phyloP scores from a whole-genome alignment of 768 basidiomycete genomes.

The Macrolepiota albuminosa region DNA sequence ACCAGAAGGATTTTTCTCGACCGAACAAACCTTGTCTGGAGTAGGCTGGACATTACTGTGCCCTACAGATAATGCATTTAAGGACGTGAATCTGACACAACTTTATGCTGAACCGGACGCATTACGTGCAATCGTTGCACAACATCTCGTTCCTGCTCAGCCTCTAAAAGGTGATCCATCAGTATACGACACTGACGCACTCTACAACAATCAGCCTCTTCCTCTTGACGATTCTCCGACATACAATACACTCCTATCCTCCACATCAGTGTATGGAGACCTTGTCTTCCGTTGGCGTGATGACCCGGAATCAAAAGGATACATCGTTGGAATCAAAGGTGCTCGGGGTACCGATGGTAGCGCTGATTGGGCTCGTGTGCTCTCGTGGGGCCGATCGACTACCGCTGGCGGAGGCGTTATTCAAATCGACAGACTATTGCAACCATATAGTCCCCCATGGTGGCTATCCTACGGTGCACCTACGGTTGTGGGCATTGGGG shows the following conservation, averaged over 20 bases:
- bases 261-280: conserved; percentile 67
- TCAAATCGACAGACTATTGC: conserved; percentile 75
- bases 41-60: conserved; percentile 85
- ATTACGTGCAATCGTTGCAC: conserved; percentile 60
- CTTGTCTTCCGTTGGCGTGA: conserved; percentile 64
- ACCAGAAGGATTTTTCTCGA: conserved; percentile 67
- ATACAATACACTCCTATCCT: conserved; percentile 75
- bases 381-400: conserved; percentile 75
- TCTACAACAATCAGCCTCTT: conserved; percentile 72
- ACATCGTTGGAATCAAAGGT: conserved; percentile 71
- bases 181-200: conserved; percentile 24
- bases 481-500: conserved; percentile 52
- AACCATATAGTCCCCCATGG: conserved; percentile 87
- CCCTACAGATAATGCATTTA: conserved; percentile 91
- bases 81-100: conserved; percentile 74
- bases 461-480: conserved; percentile 76
- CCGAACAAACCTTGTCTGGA: conserved; percentile 39
- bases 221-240: conserved; percentile 63
- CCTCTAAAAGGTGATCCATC: conserved; percentile 18
- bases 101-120: conserved; percentile 53
- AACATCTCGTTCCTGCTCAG: conserved; percentile 66
- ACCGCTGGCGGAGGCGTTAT: conserved; percentile 77
- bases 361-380: conserved; percentile 59
- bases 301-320: conserved; percentile 41
- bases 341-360: conserved; percentile 61